Evolutionary conservation across 1,284 basidiomycete species (phyloP), one percentile per base, ranked within the genome.

Genomic region (Acaromyces ingoldii): DNA sequence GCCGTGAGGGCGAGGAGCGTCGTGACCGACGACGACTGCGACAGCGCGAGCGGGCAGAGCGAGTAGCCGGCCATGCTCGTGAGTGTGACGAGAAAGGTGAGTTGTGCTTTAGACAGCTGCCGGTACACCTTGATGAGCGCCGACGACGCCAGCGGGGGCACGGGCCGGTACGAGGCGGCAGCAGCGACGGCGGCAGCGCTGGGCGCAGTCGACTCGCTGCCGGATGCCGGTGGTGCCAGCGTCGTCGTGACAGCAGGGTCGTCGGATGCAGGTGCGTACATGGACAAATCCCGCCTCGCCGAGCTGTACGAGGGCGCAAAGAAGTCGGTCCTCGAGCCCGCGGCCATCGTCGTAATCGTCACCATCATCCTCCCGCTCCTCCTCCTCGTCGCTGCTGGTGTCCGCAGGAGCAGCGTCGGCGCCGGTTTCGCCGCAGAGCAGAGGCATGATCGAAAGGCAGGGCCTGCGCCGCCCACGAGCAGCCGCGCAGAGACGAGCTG

Each of bases 61-160:
- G 95, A 93, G 48, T 97, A 90, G 33, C 91, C 87, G 1, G 89
- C 86, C 82, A 96, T 91, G 15, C 91, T 85, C 6, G 90, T 91
- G 33, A 99, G 81, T 4, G 90, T 88, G 60, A 93, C 85, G 46
- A 97, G 81, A n/a, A 85, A 81, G 6, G 89, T 90, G 24, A 99
- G 83, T 7, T 86, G 86, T 4, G 86, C 82, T 76, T 99, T 99
- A 24, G 90, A 84, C 1, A 99, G 82, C 67, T 90, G 84, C 22
- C 82, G 80, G 77, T 97, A 98, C 34, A 76, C 51, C 24, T 58
- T 58, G 2, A 57, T 40, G 5, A 65, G 31, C 3, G 60, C 59
- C 4, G 51, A 29, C 1, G 42, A 30, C 6, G 60, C 49, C 17
- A 62, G 51, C 4, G 57, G 49, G 11, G 57, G 57, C 6, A 62